phyloP scores from a whole-genome alignment of 805 yeast species.

The Schwanniomyces polymorphus region DNA sequence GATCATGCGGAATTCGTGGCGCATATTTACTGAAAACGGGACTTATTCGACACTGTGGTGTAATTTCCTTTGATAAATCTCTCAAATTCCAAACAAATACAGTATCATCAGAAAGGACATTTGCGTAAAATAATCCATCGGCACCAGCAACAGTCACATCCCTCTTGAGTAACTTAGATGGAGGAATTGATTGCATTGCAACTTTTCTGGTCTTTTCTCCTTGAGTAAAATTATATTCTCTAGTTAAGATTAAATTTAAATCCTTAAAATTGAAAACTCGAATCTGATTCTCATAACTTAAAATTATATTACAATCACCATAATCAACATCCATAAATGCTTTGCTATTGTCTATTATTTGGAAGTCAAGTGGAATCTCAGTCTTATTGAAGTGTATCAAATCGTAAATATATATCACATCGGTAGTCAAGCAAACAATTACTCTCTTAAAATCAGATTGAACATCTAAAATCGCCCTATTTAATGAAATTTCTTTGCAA shows the following conservation, averaged over 20 bases:
- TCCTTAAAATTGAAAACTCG: conserved; percentile 22
- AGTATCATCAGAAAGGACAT: conserved; percentile 39
- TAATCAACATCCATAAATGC: conserved; percentile 31
- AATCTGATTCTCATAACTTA: conserved; percentile 17
- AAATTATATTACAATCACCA: conserved; percentile 27
- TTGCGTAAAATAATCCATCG: conserved; percentile 41
- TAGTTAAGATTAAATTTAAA: conserved; percentile 2
- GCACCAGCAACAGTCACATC: conserved; percentile 30
- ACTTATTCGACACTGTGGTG: conserved; percentile 11
- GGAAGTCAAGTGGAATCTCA: conserved; percentile 15
- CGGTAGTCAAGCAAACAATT: conserved; percentile 19
- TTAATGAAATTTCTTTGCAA: conserved; percentile 7
- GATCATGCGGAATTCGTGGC: conserved; percentile 3
- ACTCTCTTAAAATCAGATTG: conserved; percentile 25
- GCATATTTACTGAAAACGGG: conserved; percentile 8
- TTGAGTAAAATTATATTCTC: conserved; percentile 13
- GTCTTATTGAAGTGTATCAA: conserved; percentile 8
- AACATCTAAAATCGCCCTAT: conserved; percentile 14
- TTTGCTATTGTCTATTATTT: conserved; percentile 7
- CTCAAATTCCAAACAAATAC: conserved; percentile 47
- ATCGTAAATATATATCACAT: conserved; percentile 16
- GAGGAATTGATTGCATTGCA: conserved; percentile 16
- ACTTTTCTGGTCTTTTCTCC: conserved; percentile 13
- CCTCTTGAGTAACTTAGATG: conserved; percentile 8
- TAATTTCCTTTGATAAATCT: conserved; percentile 10